Base-by-base conservation (phyloP, 371 early-diverging fungal species). In the Apophysomyces trapeziformis region DNA sequence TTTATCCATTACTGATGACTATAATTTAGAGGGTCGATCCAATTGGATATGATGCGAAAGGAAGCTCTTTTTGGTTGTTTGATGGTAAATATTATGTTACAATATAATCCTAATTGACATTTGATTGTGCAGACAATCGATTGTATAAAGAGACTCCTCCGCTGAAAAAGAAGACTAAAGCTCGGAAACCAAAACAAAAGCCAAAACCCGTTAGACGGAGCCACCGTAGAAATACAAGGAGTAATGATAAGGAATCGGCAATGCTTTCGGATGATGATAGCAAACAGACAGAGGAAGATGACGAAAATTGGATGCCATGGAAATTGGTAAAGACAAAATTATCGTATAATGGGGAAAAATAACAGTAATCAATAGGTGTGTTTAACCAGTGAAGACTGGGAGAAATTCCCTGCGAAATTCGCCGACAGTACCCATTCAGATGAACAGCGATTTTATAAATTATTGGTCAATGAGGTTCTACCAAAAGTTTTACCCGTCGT, bases 21-120 rank as follows among this genome's bases (percentile, higher is more conserved):
- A 26, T 43, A 59, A 16, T 18, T 21, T 67, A 90, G 91, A 71
- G 92, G 47, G 91, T 92, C 9, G 91, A 90, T 44, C 91, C 91
- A 13, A 80, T 92, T 62, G 92, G 92, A 2, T 85, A 69, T 66
- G 91, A 92, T 67, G 78, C 85, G 9, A 77, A 79, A 39, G 90
- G 90, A 6, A 83, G 84, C 46, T 85, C 80, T n/a, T 91, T 87
- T 69, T 92, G 89, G 89, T 71, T 92, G 11, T 92, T 92, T 78
- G 92, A 92, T 80, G 92, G 90, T 90, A 80, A 21, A 12, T 16
- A 38, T 11, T 16, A 14, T 41, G 13, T 26, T 9, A 9, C 21
- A 4, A 4, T 43, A 18, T 45, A 14, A 26, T 16, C 13, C 36
- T 13, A 26, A 41, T n/a, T 12, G 1, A 21, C 35, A 4, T n/a